Percentiles rank a stretch among this genome's conserved stretches.
These are phyloP conservation scores for Candida sonorensis DNA, from an alignment of 805 yeast species.

Conservation along the genomic window DNA sequence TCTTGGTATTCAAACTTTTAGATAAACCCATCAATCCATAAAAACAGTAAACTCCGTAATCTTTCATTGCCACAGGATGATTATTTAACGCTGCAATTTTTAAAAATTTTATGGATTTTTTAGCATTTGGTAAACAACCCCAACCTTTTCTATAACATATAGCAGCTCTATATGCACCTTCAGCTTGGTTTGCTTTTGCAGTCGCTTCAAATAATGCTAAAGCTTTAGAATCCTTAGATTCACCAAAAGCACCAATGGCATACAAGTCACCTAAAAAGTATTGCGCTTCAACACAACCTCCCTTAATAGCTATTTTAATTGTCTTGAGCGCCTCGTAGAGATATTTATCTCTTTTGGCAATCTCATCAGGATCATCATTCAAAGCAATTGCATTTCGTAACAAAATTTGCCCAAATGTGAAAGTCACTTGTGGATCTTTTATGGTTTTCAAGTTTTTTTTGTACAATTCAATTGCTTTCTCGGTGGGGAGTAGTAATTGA, in stretches of 20 bases:
- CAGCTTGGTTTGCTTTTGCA: slow-evolving; percentile 90
- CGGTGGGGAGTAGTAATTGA: slow-evolving; percentile 31
- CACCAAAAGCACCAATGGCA: slow-evolving; percentile 78
- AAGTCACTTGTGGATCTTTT: slow-evolving; percentile 79
- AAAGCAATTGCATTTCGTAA: slow-evolving; percentile 31
- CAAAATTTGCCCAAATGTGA: slow-evolving; percentile 80
- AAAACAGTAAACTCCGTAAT: slow-evolving; percentile 81
- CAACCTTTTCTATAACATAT: slow-evolving; percentile 90
- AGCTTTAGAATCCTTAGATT: slow-evolving; percentile 71
- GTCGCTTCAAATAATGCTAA: slow-evolving; percentile 75
- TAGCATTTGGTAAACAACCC: slow-evolving; percentile 84
- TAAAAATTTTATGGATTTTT: slow-evolving; percentile 76
- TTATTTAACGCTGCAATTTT: slow-evolving; percentile 84
- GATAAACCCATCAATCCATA: slow-evolving; percentile 79
- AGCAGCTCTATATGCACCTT: slow-evolving; percentile 86
- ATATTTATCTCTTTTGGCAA: slow-evolving; percentile 43
- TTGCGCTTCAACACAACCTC: slow-evolving; percentile 86
- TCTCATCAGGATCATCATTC: slow-evolving; percentile 15
- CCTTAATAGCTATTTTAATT: slow-evolving; percentile 56
- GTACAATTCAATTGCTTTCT: slow-evolving; percentile 79
- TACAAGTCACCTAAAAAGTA: slow-evolving; percentile 87
- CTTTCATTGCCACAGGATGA: slow-evolving; percentile 96
- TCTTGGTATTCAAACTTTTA: slow-evolving; percentile 60
- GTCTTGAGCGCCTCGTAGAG: slow-evolving; percentile 63
- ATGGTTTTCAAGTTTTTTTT: slow-evolving; percentile 78